Percentiles rank a stretch among this genome's conserved stretches.
These are phyloP conservation scores for Ophiostoma novo-ulmi DNA, from an alignment of 2,329 filamentous ascomycete genomes.

Conservation along the genomic window DNA sequence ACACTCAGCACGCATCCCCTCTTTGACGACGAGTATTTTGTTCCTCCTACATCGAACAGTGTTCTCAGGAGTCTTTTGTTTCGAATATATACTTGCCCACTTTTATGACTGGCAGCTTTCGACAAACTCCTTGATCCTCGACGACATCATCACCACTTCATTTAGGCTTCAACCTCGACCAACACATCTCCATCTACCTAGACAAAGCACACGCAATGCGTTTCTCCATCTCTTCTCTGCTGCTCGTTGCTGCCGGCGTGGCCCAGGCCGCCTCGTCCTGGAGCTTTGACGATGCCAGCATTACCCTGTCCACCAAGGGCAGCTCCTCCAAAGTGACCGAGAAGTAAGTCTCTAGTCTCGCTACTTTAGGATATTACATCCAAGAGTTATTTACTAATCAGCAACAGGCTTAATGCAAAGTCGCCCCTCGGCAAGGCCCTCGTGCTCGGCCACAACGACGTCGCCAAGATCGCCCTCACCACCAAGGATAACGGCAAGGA, in stretches of 20 bases:
- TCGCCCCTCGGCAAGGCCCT: conserved; percentile 60
- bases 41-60: background rate
- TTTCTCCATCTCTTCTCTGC: conserved; percentile 38
- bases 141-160: background rate
- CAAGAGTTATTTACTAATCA: background rate
- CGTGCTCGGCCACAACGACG: conserved; percentile 61
- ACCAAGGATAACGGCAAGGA: conserved; percentile 70
- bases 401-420: conserved; percentile 53
- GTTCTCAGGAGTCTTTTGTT: background rate
- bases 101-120: too few species aligned
- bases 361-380: too few species aligned
- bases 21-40: conserved; percentile 5
- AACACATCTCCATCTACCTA: background rate
- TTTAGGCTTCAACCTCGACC: background rate
- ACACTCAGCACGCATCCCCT: background rate
- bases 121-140: background rate
- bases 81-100: background rate
- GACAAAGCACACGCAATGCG: conserved; percentile 36
- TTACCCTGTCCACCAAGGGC: conserved; percentile 63
- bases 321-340: conserved; percentile 51
- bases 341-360: conserved; percentile 45
- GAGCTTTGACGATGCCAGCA: conserved; percentile 67
- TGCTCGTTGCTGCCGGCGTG: conserved; percentile 47
- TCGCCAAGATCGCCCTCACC: conserved; percentile 76
- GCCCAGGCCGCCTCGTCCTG: conserved; percentile 56